Base-by-base conservation (phyloP, 2,329 filamentous ascomycete species). In the Calonectria leucothoes region DNA sequence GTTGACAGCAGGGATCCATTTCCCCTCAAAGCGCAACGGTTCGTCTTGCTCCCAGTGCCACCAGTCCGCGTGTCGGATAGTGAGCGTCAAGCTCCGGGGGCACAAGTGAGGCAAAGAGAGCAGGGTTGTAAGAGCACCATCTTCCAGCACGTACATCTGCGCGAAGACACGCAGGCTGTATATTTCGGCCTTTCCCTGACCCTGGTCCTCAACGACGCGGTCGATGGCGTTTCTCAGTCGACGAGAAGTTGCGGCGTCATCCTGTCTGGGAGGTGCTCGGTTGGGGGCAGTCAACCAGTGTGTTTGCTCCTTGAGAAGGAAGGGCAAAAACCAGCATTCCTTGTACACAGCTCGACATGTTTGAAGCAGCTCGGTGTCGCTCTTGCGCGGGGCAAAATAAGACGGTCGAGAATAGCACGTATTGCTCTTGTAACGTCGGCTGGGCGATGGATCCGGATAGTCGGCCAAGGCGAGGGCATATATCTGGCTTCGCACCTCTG, bases 11-110 rank as follows among this genome's bases (percentile, higher is more conserved):
- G 76, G 33, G n/a, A 88, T 82, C 86, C 87, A 88, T 0, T 42
- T 12, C 1, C 80, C 81, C 0, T 81, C 76, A 33, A 88, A 83
- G 6, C 75, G 71, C 7, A 89, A 78, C 3, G 80, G 81, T 5
- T 76, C 51, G 65, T 87, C 82, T 0, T 63, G 0, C 75, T 88
- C 85, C 87, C 86, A 88, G 23, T 64, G 80, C 86, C 86, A 88
- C 82, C 87, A 89, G 73, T 89, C 88, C 3, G 87, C 83, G 71
- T 89, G 88, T 0, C 88, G 84, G 10, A 90, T 83, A 0, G 87
- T 89, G 14, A 90, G 76, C 0, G 84, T 87, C 1, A 89, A 65
- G 2, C 72, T 76, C 1, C 79, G 80, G 0, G 87, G 86, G 8
- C 78, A 71, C 37, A 88, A 82, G 8, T 74, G 42, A 0, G 73